phyloP scores from a whole-genome alignment of 2,329 filamentous ascomycete species.

The Clonostachys rhizophaga region DNA sequence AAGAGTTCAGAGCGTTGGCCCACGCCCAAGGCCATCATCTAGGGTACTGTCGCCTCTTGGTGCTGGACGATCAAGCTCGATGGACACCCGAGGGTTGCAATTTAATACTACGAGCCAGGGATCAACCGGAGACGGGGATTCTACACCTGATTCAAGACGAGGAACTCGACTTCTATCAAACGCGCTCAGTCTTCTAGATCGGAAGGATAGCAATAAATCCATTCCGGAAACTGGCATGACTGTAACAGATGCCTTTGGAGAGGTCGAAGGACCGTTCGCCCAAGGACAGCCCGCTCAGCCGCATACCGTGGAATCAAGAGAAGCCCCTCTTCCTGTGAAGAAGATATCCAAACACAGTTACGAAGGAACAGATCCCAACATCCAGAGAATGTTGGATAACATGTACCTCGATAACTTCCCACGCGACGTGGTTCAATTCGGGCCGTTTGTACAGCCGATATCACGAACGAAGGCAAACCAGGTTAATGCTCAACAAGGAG shows the following conservation, averaged over 20 bases:
- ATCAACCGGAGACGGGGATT: conserved; percentile 19
- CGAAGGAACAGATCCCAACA: conserved; percentile 68
- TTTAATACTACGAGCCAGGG: too few relatives aligned
- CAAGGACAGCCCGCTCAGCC: conserved; percentile 11
- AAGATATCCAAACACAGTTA: conserved; percentile 66
- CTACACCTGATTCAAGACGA: conserved; percentile 34
- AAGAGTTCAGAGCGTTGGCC: conserved; percentile 29
- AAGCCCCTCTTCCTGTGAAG: conserved; percentile 1
- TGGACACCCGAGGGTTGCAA: conserved; percentile 21
- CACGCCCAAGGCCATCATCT: conserved; percentile 13
- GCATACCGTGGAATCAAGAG: conserved; percentile 5
- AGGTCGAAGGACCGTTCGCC: conserved; percentile 53
- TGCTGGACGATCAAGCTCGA: conserved; percentile 22
- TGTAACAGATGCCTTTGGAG: conserved; percentile 54
- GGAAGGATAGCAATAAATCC: conserved; percentile 55
- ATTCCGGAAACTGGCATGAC: conserved; percentile 54
- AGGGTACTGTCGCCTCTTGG: conserved; percentile 23
- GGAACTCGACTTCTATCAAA: conserved; percentile 53
- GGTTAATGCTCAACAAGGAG: conserved; percentile 34
- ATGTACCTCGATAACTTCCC: conserved; percentile 75
- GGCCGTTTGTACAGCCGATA: conserved; percentile 71
- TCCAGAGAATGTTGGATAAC: conserved; percentile 71
- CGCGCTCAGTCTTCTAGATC: conserved; percentile 53
- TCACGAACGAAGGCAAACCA: conserved; percentile 49
- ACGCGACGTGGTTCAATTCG: conserved; percentile 65